These are phyloP conservation scores for Phaeophleospora eucalypticola DNA, from an alignment of 2,329 filamentous ascomycete genomes.

Conservation along the genomic window DNA sequence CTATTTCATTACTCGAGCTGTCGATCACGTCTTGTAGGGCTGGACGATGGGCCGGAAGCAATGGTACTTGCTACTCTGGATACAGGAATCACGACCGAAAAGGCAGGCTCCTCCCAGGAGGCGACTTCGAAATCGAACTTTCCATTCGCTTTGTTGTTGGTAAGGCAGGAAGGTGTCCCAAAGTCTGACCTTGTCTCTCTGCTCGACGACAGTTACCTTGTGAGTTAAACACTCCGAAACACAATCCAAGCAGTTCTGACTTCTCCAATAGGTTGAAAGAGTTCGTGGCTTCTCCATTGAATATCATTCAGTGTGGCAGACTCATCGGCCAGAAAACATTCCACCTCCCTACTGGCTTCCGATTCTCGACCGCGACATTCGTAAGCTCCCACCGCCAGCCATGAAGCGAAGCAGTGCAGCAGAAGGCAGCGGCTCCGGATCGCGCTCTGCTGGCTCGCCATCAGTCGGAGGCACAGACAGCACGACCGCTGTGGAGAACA, in stretches of 20 bases:
- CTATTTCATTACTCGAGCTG: conserved; percentile 45
- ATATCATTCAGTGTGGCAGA: conserved; percentile 50
- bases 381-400: conserved; percentile 46
- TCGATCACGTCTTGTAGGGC: conserved; percentile 47
- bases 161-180: conserved; percentile 46
- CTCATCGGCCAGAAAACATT: conserved; percentile 43
- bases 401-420: conserved; percentile 23
- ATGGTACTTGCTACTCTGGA: conserved; percentile 49
- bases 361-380: conserved; percentile 48
- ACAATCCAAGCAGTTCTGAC: background rate
- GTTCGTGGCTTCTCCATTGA: conserved; percentile 53
- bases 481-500: conserved; percentile 32
- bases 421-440: conserved; percentile 12
- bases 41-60: conserved; percentile 41
- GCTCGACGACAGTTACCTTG: conserved; percentile 46
- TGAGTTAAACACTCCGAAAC: conserved; percentile 1
- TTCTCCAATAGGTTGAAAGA: conserved; percentile 41
- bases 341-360: conserved; percentile 48
- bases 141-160: conserved; percentile 49
- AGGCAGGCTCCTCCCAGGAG: conserved; percentile 16
- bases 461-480: conserved; percentile 35
- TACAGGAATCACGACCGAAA: conserved; percentile 41
- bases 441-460: conserved; percentile 31
- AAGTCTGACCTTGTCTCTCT: conserved; percentile 38
- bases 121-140: conserved; percentile 33